Percentiles rank a stretch among this genome's conserved stretches.
Evolutionary conservation across 2,329 filamentous ascomycete genomes (phyloP).

Genomic region (Fusarium sp.): DNA sequence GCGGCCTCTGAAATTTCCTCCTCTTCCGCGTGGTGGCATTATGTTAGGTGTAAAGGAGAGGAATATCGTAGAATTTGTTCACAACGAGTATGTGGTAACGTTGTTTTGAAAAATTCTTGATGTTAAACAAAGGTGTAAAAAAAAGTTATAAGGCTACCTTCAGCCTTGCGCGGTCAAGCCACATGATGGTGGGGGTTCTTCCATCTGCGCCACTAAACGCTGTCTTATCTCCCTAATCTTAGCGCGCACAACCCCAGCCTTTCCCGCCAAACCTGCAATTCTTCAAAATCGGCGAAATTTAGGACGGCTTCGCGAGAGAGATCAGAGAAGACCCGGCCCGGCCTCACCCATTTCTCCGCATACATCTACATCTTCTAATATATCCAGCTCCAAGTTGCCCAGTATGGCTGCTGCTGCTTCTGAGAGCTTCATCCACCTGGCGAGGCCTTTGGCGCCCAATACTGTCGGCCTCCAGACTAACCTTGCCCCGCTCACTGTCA

Average conservation of each 20-base stretch:
- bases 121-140: slow-evolving; percentile 36
- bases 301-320: slow-evolving; percentile 50
- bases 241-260: slow-evolving; percentile 65
- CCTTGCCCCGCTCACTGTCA: slow-evolving; percentile 91
- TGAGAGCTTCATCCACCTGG: slow-evolving; percentile 93
- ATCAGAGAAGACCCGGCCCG: slow-evolving; percentile 37
- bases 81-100: not conserved
- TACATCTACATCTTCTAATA: slow-evolving; percentile 29
- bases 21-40: slow-evolving; percentile 55
- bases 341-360: slow-evolving; percentile 38
- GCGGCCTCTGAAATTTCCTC: slow-evolving; percentile 50
- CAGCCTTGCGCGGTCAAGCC: slow-evolving; percentile 55
- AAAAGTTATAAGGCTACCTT: slow-evolving; percentile 49
- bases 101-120: not conserved
- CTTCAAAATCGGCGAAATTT: slow-evolving; percentile 59
- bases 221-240: slow-evolving; percentile 57
- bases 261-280: slow-evolving; percentile 57
- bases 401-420: slow-evolving; percentile 82
- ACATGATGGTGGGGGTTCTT: slow-evolving; percentile 49
- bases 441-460: slow-evolving; percentile 88
- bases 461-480: slow-evolving; percentile 82
- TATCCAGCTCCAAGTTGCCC: slow-evolving; percentile 52
- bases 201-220: slow-evolving; percentile 46
- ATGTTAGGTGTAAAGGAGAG: not conserved
- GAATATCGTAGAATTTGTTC: not conserved